Conservation (phyloP, 345 rosid species). For the Melaleuca alternifolia region DNA sequence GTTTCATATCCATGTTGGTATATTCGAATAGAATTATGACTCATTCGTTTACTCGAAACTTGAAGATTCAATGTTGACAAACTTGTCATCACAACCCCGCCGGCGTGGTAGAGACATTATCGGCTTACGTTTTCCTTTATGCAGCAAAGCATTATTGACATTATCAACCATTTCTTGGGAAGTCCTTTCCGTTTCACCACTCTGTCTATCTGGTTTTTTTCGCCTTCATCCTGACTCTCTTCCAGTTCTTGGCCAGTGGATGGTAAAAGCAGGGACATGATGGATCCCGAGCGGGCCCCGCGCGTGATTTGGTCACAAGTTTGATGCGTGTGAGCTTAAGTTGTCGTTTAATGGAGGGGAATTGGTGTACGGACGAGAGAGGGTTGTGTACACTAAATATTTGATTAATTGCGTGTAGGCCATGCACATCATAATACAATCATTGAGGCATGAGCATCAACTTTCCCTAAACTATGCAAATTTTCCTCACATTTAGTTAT, state of each 20-base stretch:
- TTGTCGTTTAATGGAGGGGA: background rate
- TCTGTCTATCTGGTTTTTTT: background rate
- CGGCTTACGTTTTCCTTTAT: background rate
- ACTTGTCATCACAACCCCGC: background rate
- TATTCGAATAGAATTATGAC: accelerated
- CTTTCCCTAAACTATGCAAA: background rate
- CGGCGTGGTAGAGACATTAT: background rate
- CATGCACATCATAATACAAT: background rate
- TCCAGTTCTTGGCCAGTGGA: background rate
- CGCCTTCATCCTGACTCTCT: background rate
- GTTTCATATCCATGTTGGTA: accelerated
- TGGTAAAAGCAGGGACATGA: background rate
- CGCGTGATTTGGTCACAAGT: background rate
- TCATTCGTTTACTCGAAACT: accelerated
- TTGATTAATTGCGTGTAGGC: background rate
- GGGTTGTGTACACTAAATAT: background rate
- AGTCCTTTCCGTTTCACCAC: background rate
- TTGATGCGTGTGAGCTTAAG: background rate
- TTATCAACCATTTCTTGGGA: background rate
- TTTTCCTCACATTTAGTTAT: background rate
- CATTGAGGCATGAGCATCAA: background rate
- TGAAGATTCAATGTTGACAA: background rate
- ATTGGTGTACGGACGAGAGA: background rate
- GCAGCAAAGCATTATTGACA: background rate
- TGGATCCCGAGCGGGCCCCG: background rate